Percentiles rank a stretch among this genome's conserved stretches.
These are phyloP conservation scores for Ceratocystiopsis minuta DNA, from an alignment of 2,329 filamentous ascomycete species.

Conservation along the genomic window DNA sequence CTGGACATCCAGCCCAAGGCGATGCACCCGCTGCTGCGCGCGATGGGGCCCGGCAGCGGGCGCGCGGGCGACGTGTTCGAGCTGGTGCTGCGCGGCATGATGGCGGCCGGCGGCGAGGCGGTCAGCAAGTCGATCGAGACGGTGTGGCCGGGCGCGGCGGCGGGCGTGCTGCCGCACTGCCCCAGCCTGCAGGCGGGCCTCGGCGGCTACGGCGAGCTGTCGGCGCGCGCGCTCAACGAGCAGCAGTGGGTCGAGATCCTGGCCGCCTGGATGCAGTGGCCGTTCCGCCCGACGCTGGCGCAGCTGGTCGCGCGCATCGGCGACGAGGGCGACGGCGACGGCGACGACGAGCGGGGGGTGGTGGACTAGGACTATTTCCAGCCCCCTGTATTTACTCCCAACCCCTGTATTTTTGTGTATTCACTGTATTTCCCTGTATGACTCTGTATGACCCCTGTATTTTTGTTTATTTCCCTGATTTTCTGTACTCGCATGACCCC, in stretches of 20 bases:
- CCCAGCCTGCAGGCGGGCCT: conserved; percentile 32
- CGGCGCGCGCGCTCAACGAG: conserved; percentile 30
- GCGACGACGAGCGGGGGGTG: conserved; percentile 7
- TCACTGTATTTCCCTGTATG: no score
- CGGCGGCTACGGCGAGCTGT: conserved; percentile 23
- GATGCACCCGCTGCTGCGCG: conserved; percentile 28
- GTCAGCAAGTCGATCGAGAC: conserved; percentile 27
- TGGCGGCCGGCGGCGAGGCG: conserved; percentile 16
- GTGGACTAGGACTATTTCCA: no score
- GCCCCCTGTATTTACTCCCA: no score
- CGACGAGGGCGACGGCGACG: conserved; percentile 14
- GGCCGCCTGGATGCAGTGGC: conserved; percentile 46
- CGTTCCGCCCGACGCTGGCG: conserved; percentile 34
- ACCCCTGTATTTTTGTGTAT: no score
- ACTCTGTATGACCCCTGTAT: no score
- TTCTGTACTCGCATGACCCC: no score
- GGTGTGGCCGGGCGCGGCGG: conserved; percentile 41
- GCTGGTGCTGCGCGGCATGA: conserved; percentile 28
- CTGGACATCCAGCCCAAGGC: conserved; percentile 49
- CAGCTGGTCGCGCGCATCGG: conserved; percentile 27
- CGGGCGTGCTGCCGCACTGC: conserved; percentile 31
- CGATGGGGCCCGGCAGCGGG: conserved; percentile 22
- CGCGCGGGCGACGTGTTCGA: conserved; percentile 33
- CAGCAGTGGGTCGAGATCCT: conserved; percentile 39
- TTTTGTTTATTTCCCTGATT: no score